Conservation (phyloP, 2,329 filamentous ascomycete species). For the Fusarium scirpi region DNA sequence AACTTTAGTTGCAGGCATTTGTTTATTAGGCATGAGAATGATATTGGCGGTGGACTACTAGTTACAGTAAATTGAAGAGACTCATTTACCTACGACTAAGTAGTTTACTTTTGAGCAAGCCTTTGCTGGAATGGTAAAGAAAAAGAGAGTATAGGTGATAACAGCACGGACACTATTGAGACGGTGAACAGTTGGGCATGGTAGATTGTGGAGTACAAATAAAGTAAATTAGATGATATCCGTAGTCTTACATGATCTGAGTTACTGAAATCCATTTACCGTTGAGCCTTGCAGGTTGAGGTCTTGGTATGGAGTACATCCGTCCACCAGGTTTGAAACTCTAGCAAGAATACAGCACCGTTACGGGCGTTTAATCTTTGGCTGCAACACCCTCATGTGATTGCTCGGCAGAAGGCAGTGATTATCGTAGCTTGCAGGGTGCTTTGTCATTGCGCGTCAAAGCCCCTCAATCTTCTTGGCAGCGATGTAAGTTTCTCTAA, state of each 20-base stretch:
- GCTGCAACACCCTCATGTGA: neutral
- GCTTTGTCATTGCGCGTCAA: constrained; percentile 3
- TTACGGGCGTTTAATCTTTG: neutral
- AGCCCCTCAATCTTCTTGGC: constrained; percentile 12
- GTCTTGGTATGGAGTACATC: constrained; percentile 4
- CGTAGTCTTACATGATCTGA: neutral
- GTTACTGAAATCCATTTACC: neutral
- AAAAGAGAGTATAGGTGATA: neutral
- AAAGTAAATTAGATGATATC: neutral
- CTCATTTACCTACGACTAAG: neutral
- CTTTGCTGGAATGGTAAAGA: neutral
- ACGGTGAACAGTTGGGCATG: neutral
- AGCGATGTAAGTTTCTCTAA: neutral
- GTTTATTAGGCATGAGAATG: neutral
- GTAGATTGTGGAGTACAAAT: neutral
- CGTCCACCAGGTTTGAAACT: neutral
- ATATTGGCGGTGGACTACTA: constrained; percentile 2
- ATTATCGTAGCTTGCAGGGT: neutral
- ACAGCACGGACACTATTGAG: neutral
- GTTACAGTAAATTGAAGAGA: neutral
- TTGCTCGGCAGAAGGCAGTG: neutral
- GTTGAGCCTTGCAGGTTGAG: neutral
- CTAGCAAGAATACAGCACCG: constrained; percentile 1
- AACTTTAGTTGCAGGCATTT: neutral
- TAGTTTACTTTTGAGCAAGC: no score